Conservation (phyloP, 805 yeast species). For the Debaryomyces tyrocola region DNA sequence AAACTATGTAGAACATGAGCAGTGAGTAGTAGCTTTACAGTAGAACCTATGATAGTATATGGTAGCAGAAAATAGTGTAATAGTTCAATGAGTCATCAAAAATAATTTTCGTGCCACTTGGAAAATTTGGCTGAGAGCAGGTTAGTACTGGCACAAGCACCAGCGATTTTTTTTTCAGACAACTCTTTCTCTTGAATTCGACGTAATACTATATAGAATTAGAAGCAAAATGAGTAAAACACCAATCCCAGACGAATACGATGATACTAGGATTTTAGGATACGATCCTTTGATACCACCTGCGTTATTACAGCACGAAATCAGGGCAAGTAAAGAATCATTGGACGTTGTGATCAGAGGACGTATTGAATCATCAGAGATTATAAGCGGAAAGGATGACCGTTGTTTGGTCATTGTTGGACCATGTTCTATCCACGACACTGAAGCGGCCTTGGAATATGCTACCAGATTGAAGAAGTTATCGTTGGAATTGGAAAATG, state of each 20-base stretch:
- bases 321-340: conserved; percentile 60
- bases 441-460: conserved; percentile 85
- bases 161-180: not conserved
- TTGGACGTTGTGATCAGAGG: conserved; percentile 70
- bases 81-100: not conserved
- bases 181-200: not conserved
- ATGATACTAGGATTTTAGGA: conserved; percentile 77
- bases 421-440: conserved; percentile 96
- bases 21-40: too few relatives aligned
- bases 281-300: conserved; percentile 96
- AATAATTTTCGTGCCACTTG: not conserved
- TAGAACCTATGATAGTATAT: too few relatives aligned
- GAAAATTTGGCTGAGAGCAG: not conserved
- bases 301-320: conserved; percentile 82
- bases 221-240: conserved; percentile 33
- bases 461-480: conserved; percentile 66
- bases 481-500: conserved; percentile 69
- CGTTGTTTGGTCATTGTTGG: conserved; percentile 87
- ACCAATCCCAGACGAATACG: conserved; percentile 66
- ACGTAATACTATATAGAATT: not conserved
- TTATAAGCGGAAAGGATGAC: conserved; percentile 76
- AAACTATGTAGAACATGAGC: too few relatives aligned
- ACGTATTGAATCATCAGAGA: conserved; percentile 73
- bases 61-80: too few relatives aligned
- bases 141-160: too few relatives aligned